These are phyloP conservation scores for Zhuliangozyma blackwelliae DNA, from an alignment of 1,139 yeast species.

Conservation along the genomic window DNA sequence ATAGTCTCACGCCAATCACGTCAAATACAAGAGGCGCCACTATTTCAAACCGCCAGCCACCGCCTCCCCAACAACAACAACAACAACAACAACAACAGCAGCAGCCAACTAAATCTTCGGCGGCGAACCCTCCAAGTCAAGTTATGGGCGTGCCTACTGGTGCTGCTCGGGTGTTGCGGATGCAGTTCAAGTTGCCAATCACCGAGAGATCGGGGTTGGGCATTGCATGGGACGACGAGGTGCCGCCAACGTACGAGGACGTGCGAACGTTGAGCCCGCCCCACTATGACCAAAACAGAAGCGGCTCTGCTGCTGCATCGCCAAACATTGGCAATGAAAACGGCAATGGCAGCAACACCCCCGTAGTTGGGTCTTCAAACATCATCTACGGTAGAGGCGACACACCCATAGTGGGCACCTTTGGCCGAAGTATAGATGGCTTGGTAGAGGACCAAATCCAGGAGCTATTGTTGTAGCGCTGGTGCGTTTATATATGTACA, in stretches of 20 bases:
- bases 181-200: conserved; percentile 80
- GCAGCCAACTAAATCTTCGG: conserved; percentile 1
- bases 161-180: conserved; percentile 86
- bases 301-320: conserved; percentile 12
- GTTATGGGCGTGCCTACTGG: conserved; percentile 71
- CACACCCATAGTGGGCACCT: conserved; percentile 28
- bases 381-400: conserved; percentile 44
- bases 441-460: conserved; percentile 22
- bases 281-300: conserved; percentile 43
- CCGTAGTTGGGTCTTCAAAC: conserved; percentile 14
- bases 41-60: conserved; percentile 1
- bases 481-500: background rate
- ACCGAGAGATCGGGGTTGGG: conserved; percentile 95
- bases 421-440: conserved; percentile 24
- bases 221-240: conserved; percentile 98
- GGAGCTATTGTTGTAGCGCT: no score
- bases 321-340: conserved; percentile 15
- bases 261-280: conserved; percentile 86
- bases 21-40: conserved; percentile 11
- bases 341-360: conserved; percentile 21
- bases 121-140: conserved; percentile 1
- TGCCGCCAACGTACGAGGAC: conserved; percentile 92
- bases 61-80: conserved; percentile 1
- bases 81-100: conserved; percentile 1
- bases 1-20: conserved; percentile 19